Evolutionary conservation across 2,329 filamentous ascomycete species (phyloP).

Genomic region (Cercospora berteroae): DNA sequence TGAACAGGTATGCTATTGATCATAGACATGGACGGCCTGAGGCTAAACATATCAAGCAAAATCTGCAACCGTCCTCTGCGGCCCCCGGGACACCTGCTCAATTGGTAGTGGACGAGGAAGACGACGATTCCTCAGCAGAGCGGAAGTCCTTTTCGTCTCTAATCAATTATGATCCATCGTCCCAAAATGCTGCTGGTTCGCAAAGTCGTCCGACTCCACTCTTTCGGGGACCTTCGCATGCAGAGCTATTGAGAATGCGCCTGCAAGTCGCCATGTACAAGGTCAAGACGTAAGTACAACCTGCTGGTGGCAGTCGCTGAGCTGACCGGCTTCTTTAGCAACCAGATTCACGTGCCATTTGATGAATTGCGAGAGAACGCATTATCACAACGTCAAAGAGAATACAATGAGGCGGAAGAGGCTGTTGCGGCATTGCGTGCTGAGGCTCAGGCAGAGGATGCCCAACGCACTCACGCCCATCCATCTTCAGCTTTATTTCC

Average conservation of each 20-base stretch:
- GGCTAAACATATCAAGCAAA: neutral
- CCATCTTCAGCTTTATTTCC: conserved; percentile 34
- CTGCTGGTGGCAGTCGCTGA: neutral
- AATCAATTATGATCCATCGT: conserved; percentile 49
- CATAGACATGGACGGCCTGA: neutral
- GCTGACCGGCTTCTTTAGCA: conserved; percentile 51
- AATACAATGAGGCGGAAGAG: conserved; percentile 24
- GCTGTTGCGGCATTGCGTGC: conserved; percentile 27
- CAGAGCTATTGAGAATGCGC: conserved; percentile 65
- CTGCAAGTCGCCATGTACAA: conserved; percentile 73
- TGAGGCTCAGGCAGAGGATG: conserved; percentile 5
- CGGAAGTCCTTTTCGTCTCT: conserved; percentile 48
- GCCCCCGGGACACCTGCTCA: conserved; percentile 27
- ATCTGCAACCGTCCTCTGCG: neutral
- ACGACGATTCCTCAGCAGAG: conserved; percentile 34
- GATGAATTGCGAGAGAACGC: conserved; percentile 49
- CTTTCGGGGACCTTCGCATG: conserved; percentile 43
- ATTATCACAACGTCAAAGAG: neutral
- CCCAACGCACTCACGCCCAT: conserved; percentile 1
- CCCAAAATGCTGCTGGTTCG: conserved; percentile 33
- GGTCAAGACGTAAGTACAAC: conserved; percentile 42
- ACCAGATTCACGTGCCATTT: conserved; percentile 66
- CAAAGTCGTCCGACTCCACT: conserved; percentile 11
- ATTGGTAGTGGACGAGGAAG: conserved; percentile 26
- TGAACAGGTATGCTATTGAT: conserved; percentile 8